Percentiles rank a stretch among this genome's conserved stretches.
Evolutionary conservation across 2,329 filamentous ascomycete genomes (phyloP).

Genomic region (Scorias spongiosa): DNA sequence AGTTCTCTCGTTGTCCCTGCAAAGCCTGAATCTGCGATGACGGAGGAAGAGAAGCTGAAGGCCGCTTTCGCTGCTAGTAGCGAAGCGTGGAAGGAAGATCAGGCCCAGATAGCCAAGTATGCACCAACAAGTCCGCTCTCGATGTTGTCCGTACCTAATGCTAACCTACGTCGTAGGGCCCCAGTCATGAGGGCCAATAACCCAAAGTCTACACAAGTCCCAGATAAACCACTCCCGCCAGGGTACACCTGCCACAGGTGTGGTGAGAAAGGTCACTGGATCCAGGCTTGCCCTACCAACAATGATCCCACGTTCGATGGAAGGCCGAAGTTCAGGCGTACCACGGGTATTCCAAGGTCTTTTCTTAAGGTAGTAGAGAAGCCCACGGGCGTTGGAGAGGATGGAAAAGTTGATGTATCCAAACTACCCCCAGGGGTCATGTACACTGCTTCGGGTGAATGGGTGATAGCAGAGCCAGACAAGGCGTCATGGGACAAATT

Average conservation of each 20-base stretch:
- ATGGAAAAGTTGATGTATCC: slow-evolving; percentile 61
- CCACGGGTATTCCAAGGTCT: slow-evolving; percentile 89
- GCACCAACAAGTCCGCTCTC: slow-evolving; percentile 12
- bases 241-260: slow-evolving; percentile 96
- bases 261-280: slow-evolving; percentile 95
- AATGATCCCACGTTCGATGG: slow-evolving; percentile 94
- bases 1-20: slow-evolving; percentile 40
- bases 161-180: slow-evolving; percentile 24
- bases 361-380: slow-evolving; percentile 95
- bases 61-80: slow-evolving; percentile 84
- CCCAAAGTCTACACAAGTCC: slow-evolving; percentile 57
- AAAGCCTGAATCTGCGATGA: slow-evolving; percentile 58
- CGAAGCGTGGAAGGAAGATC: slow-evolving; percentile 83
- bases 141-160: not conserved
- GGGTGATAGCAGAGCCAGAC: slow-evolving; percentile 90
- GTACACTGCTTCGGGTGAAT: slow-evolving; percentile 95
- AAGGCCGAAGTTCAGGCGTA: slow-evolving; percentile 82
- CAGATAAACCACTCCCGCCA: slow-evolving; percentile 81
- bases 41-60: slow-evolving; percentile 84
- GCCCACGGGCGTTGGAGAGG: slow-evolving; percentile 57
- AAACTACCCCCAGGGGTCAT: slow-evolving; percentile 82
- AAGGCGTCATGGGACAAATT: slow-evolving; percentile 94
- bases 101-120: slow-evolving; percentile 80
- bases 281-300: slow-evolving; percentile 95
- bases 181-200: slow-evolving; percentile 24